A percentile compares a stretch with the other conserved stretches of the same genome.
Evolutionary conservation across 2,329 filamentous ascomycete genomes (phyloP).

Genomic region (Catunica adiposa): DNA sequence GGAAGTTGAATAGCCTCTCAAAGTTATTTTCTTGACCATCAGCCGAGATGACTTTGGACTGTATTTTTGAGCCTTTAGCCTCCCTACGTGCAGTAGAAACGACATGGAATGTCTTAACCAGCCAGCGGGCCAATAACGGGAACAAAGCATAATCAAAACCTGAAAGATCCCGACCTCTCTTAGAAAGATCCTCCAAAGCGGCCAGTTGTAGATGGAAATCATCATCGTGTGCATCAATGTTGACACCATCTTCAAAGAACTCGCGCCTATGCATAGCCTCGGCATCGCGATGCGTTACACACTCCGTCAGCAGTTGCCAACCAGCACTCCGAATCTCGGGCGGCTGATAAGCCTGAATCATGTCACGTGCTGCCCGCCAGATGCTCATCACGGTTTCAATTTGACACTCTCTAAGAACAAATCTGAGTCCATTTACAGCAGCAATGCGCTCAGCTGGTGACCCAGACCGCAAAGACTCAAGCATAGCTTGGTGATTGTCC

Average conservation of each 20-base stretch:
- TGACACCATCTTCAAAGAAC: slow-evolving; percentile 43
- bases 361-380: slow-evolving; percentile 49
- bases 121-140: slow-evolving; percentile 44
- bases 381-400: slow-evolving; percentile 43
- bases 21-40: slow-evolving; percentile 44
- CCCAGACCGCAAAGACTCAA: slow-evolving; percentile 38
- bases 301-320: slow-evolving; percentile 49
- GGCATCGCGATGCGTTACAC: slow-evolving; percentile 43
- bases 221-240: slow-evolving; percentile 37
- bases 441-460: slow-evolving; percentile 35
- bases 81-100: slow-evolving; percentile 36
- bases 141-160: slow-evolving; percentile 53
- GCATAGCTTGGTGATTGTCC: slow-evolving; percentile 35
- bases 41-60: slow-evolving; percentile 5
- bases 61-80: slow-evolving; percentile 23
- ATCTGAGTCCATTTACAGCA: slow-evolving; percentile 40
- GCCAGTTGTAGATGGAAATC: slow-evolving; percentile 52
- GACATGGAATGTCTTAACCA: slow-evolving; percentile 37
- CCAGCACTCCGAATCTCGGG: slow-evolving; percentile 38
- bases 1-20: slow-evolving; percentile 44
- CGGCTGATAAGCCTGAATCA: slow-evolving; percentile 43
- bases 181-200: slow-evolving; percentile 44
- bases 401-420: slow-evolving; percentile 41
- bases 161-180: slow-evolving; percentile 42
- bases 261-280: slow-evolving; percentile 51